Conservation (phyloP, 1,139 yeast genomes). For the Arxiozyma bovina region DNA sequence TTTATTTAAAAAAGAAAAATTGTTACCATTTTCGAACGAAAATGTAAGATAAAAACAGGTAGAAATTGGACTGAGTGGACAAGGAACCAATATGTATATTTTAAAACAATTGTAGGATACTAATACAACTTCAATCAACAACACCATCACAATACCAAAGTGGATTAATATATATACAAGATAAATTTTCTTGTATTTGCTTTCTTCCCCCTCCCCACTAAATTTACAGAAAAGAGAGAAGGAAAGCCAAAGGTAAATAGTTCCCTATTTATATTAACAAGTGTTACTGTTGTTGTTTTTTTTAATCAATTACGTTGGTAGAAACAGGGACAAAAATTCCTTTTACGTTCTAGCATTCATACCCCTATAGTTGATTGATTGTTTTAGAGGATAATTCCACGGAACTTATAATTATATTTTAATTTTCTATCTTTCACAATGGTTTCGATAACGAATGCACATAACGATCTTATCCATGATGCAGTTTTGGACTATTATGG, state of each 20-base stretch:
- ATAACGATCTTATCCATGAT: constrained; percentile 88
- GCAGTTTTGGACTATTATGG: constrained; percentile 97
- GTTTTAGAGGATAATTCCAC: background rate
- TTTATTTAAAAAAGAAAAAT: background rate
- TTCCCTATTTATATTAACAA: no score
- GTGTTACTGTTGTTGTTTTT: no score
- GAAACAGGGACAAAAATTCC: no score
- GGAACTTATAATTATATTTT: background rate
- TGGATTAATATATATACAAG: background rate
- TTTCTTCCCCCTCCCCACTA: no score
- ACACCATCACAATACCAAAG: background rate
- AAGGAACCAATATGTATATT: background rate
- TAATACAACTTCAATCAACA: background rate
- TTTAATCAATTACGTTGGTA: no score
- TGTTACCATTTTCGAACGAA: background rate
- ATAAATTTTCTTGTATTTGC: no score
- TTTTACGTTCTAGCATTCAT: no score
- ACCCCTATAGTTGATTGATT: no score
- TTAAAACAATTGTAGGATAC: background rate
- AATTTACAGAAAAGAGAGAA: no score
- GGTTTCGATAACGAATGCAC: constrained; percentile 76
- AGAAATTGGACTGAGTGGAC: background rate
- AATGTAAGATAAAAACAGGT: background rate
- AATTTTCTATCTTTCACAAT: constrained; percentile 7
- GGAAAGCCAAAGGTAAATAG: no score